Evolutionary conservation across 2,329 filamentous ascomycete species (phyloP), one percentile per base, ranked within the genome.

Genomic region (Fusarium clavum): DNA sequence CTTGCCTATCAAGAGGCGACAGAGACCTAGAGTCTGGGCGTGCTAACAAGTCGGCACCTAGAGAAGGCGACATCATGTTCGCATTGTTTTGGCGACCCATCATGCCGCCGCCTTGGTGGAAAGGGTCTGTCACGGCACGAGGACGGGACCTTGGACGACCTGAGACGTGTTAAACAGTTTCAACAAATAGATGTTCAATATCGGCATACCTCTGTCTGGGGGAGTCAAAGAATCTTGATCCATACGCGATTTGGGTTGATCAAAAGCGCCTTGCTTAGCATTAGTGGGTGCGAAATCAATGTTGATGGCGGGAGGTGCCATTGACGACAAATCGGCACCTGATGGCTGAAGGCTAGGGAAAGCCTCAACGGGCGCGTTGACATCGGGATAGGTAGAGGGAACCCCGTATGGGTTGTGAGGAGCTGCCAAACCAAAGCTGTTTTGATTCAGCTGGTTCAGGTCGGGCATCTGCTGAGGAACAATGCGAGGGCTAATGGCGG

Each of bases 231-330:
- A 94, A 78, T 97, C 93, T 69, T 90, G 86, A 71, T 93, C 89
- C 71, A 90, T 83, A n/a, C 85, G 84, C 30, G 86, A 81, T 76
- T 92, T 93, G 22, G 86, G 84, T 29, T 88, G 87, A 48, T 79
- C 77, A 59, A 80, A 81, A 32, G 71, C 57, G 34, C 70, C 74
- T 29, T 71, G 73, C 64, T 78, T 80, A 34, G 61, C 87, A 83
- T 55, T 92, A 88, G 90, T 90, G 25, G 94, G 94, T 18, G 94
- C 94, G 79, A 93, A 94, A 77, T 97, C 93, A 73, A 98, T 96
- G 77, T 96, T 97, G 80, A 98, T 98, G 54, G 94, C 93, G 1
- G 94, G 94, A n/a, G 94, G 93, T 6, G 91, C 92, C 91, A 97
- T 96, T 72, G 68, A 61, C 29, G 89, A 88, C 77, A 92, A 87